These are phyloP conservation scores for Huntiella moniliformis DNA, from an alignment of 2,329 filamentous ascomycete genomes.

Conservation along the genomic window DNA sequence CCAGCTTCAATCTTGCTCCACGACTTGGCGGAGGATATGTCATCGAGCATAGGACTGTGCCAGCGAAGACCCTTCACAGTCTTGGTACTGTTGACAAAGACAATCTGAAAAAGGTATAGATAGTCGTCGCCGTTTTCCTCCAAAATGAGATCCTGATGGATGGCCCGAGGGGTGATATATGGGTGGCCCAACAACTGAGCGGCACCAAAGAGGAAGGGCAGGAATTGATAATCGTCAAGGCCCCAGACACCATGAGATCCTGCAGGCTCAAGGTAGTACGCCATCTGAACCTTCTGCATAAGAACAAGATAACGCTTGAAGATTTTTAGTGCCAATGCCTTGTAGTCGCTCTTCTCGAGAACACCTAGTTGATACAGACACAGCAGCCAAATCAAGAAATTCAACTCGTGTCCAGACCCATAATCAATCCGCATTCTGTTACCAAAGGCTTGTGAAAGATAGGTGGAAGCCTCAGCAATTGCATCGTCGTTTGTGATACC, in stretches of 20 bases:
- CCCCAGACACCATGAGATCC: slow-evolving; percentile 98
- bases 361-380: slow-evolving; percentile 67
- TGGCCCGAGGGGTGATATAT: slow-evolving; percentile 58
- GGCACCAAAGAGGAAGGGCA: slow-evolving; percentile 88
- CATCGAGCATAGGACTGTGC: slow-evolving; percentile 97
- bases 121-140: slow-evolving; percentile 75
- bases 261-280: slow-evolving; percentile 92
- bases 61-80: slow-evolving; percentile 84
- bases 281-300: slow-evolving; percentile 74
- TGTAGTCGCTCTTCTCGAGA: slow-evolving; percentile 48
- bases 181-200: slow-evolving; percentile 73
- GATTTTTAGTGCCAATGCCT: slow-evolving; percentile 53
- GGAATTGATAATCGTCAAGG: slow-evolving; percentile 89
- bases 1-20: slow-evolving; percentile 89
- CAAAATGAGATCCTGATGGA: slow-evolving; percentile 73
- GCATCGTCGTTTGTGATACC: slow-evolving; percentile 33
- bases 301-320: slow-evolving; percentile 68
- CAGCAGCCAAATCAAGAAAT: slow-evolving; percentile 93
- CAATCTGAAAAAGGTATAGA: slow-evolving; percentile 80
- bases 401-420: slow-evolving; percentile 90
- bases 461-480: slow-evolving; percentile 54
- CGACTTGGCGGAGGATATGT: slow-evolving; percentile 75
- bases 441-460: slow-evolving; percentile 69
- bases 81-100: slow-evolving; percentile 91
- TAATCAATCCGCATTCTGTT: slow-evolving; percentile 84